Base-by-base conservation (phyloP, 768 basidiomycete genomes). In the Rhodosporidiobolus odoratus region DNA sequence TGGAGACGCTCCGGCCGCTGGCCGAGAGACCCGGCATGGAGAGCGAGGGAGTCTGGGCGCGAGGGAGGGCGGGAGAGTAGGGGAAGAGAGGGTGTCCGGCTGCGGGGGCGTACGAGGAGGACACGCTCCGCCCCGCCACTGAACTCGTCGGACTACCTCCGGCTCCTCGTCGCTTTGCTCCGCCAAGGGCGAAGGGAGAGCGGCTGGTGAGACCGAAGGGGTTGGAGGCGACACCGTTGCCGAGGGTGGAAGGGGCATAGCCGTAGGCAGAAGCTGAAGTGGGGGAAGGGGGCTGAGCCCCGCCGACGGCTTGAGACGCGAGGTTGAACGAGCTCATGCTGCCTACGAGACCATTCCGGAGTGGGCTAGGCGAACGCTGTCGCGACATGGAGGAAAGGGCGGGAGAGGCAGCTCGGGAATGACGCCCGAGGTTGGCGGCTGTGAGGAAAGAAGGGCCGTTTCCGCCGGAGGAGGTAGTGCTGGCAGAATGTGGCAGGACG, bases 291-390 rank as follows among this genome's bases (percentile, higher is more conserved):
- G 60, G 48, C 10, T 62, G 68, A 43, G 50, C 57, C 6, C 54
- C 54, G 10, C 30, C 52, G 23, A 34, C 17, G 23, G 41, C 54
- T 32, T 25, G 34, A 17, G 45, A 35, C 23, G 62, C 53, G 53
- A 74, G 66, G 65, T 74, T 69, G 73, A 70, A 70, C 30, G 66
- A 12, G 45, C 58, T 61, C 68, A 74, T 70, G 62, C 43, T 43
- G 7, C 68, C 68, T 10, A 54, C 68, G 68, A 74, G 73, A 30
- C 62, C 58, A 35, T 60, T 69, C 35, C 73, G 47, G 4, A 69
- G 58, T 1, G 73, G 73, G 0, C 65, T 67, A 1, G 73, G 73
- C 25, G 65, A 67, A 21, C 72, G 67, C 16, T 27, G 62, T n/a
- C n/a, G 25, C 0, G 63, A 57, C 3, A 54, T 21, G 54, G 68